phyloP scores from a whole-genome alignment of 208 protist species.

The Leishmania gerbilli region DNA sequence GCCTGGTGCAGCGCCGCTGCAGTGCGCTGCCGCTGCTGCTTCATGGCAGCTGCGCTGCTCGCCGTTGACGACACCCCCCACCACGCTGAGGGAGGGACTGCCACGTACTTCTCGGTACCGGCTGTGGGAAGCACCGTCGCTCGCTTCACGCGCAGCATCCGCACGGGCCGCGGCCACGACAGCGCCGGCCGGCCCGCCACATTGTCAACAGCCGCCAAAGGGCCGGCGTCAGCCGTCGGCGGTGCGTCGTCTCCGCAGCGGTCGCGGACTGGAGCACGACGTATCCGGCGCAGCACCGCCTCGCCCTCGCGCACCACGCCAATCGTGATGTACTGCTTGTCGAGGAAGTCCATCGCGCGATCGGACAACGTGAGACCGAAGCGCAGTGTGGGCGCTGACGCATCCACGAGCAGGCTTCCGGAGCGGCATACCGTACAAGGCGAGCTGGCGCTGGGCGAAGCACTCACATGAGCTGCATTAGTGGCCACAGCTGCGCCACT shows the following conservation, averaged over 20 bases:
- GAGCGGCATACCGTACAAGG: constrained; percentile 26
- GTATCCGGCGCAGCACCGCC: constrained; percentile 48
- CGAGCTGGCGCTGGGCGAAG: constrained; percentile 1
- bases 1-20: constrained; percentile 21
- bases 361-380: constrained; percentile 64
- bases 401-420: constrained; percentile 56
- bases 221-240: not conserved
- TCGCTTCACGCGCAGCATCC: constrained; percentile 66
- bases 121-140: constrained; percentile 62
- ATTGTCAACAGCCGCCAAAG: not conserved
- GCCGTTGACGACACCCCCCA: constrained; percentile 3
- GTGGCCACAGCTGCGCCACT: not conserved
- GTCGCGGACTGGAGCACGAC: constrained; percentile 25
- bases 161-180: constrained; percentile 43
- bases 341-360: constrained; percentile 57
- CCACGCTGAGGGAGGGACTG: constrained; percentile 1
- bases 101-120: constrained; percentile 41
- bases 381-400: constrained; percentile 28
- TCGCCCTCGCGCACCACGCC: constrained; percentile 65
- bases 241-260: not conserved
- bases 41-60: not conserved
- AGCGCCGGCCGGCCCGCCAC: constrained; percentile 26
- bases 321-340: constrained; percentile 57
- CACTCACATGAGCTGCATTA: not conserved
- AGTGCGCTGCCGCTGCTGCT: constrained; percentile 11